Evolutionary conservation across 768 basidiomycete species (phyloP).

Genomic region (Lyophyllum atratum): DNA sequence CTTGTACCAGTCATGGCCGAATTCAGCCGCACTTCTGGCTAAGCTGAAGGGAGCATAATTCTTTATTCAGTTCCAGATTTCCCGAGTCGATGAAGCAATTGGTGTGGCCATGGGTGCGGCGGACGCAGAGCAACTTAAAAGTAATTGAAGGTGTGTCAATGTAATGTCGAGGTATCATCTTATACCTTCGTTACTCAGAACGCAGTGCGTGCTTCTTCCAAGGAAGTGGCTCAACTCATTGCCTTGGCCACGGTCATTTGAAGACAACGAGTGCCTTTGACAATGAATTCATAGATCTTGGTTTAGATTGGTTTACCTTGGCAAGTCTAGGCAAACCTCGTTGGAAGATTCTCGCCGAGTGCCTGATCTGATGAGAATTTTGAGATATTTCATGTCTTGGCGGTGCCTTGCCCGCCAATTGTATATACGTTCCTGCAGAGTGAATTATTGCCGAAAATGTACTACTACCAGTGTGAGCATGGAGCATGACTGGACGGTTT

Average conservation of each 20-base stretch:
- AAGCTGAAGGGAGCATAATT: conserved; percentile 31
- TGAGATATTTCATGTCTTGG: too few species aligned
- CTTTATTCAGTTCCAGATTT: conserved; percentile 33
- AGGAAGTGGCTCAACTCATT: conserved; percentile 25
- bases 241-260: conserved; percentile 16
- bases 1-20: conserved; percentile 22
- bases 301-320: not conserved
- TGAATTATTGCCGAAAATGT: too few species aligned
- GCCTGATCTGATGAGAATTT: too few species aligned
- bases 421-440: too few species aligned
- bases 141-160: conserved; percentile 22
- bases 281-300: not conserved
- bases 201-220: conserved; percentile 26
- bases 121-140: conserved; percentile 28
- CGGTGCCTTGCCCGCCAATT: too few species aligned
- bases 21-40: conserved; percentile 20
- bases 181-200: conserved; percentile 15
- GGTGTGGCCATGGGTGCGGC: conserved; percentile 22
- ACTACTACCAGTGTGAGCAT: too few species aligned
- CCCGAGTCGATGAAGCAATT: conserved; percentile 25
- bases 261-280: not conserved
- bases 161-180: not conserved
- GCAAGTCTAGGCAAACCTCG: not conserved
- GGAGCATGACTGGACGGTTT: not conserved
- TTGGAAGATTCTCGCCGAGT: too few species aligned